These are phyloP conservation scores for Zizania latifolia DNA, from an alignment of 176 grass and related monocot genomes.

Conservation along the genomic window DNA sequence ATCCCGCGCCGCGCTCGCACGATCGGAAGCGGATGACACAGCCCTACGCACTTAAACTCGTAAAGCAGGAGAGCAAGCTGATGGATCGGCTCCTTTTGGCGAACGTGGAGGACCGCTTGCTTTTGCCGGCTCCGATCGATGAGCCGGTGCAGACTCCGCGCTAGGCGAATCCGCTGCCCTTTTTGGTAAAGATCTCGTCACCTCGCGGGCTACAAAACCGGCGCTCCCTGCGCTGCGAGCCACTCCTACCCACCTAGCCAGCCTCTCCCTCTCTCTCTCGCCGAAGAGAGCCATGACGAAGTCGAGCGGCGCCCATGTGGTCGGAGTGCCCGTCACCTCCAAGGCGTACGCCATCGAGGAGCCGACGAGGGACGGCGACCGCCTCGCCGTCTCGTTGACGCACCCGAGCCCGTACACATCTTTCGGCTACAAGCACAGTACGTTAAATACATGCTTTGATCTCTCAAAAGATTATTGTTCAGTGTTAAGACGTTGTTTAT, in stretches of 20 bases:
- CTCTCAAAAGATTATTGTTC: background rate
- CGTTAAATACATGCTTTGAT: background rate
- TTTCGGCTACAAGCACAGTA: conserved; percentile 42
- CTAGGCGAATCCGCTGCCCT: background rate
- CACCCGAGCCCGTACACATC: conserved; percentile 40
- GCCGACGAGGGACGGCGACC: conserved; percentile 4
- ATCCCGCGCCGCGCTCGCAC: conserved; percentile 35
- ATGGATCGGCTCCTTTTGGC: background rate
- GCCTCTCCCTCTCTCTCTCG: conserved; percentile 6
- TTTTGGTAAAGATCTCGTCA: conserved; percentile 35
- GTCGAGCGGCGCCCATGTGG: conserved; percentile 42
- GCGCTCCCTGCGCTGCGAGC: background rate
- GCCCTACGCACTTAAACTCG: conserved; percentile 30
- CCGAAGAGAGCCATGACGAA: conserved; percentile 16
- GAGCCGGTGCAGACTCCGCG: conserved; percentile 45
- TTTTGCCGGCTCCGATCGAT: conserved; percentile 33
- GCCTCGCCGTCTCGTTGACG: conserved; percentile 34
- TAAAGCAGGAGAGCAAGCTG: background rate
- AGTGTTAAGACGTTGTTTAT: background rate
- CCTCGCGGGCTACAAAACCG: conserved; percentile 35
- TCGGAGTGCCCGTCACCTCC: conserved; percentile 48
- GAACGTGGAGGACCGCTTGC: conserved; percentile 28
- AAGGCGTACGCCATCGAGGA: conserved; percentile 57
- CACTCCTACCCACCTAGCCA: conserved; percentile 30
- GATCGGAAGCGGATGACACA: conserved; percentile 37